A percentile compares a stretch with the other conserved stretches of the same genome.
These are phyloP conservation scores for Linnemannia zychae DNA, from an alignment of 192 early-diverging fungal species.

Conservation along the genomic window DNA sequence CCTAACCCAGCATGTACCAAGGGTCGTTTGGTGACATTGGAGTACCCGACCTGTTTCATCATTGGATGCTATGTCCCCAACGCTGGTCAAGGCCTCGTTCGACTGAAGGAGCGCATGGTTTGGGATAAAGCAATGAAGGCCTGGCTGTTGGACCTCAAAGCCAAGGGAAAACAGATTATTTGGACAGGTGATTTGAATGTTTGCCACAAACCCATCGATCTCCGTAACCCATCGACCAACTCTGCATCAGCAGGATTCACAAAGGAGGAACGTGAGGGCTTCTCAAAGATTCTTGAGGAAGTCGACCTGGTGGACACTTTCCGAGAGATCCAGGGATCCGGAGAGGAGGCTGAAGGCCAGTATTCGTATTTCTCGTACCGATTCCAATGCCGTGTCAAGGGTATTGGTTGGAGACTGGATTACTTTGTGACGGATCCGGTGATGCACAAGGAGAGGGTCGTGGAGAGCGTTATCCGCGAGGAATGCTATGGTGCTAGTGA, in stretches of 20 bases:
- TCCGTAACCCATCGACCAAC: slow-evolving; percentile 83
- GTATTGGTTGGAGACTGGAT: slow-evolving; percentile 88
- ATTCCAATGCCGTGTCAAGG: slow-evolving; percentile 76
- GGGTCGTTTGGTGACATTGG: slow-evolving; percentile 80
- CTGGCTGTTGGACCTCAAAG: slow-evolving; percentile 76
- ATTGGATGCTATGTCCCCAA: slow-evolving; percentile 87
- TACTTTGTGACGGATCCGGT: slow-evolving; percentile 83
- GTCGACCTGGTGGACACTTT: slow-evolving; percentile 76
- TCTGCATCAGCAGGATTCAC: slow-evolving; percentile 86
- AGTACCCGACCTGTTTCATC: slow-evolving; percentile 75
- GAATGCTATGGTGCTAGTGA: slow-evolving; percentile 91
- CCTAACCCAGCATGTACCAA: slow-evolving; percentile 59
- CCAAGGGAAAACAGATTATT: slow-evolving; percentile 76
- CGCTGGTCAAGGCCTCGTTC: slow-evolving; percentile 78
- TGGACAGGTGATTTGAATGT: slow-evolving; percentile 91
- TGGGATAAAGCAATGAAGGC: slow-evolving; percentile 76
- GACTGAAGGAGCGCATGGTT: slow-evolving; percentile 73
- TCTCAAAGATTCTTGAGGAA: slow-evolving; percentile 70
- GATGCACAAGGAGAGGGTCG: slow-evolving; percentile 67
- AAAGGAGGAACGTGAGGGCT: slow-evolving; percentile 81
- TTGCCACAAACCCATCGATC: slow-evolving; percentile 81
- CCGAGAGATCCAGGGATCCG: slow-evolving; percentile 77
- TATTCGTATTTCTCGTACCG: slow-evolving; percentile 89
- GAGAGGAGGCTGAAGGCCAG: slow-evolving; percentile 54
- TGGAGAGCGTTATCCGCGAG: slow-evolving; percentile 75